Evolutionary conservation across 2,329 filamentous ascomycete genomes (phyloP), one percentile per base, ranked within the genome.

Genomic region (Sarocladiaceae sp.): DNA sequence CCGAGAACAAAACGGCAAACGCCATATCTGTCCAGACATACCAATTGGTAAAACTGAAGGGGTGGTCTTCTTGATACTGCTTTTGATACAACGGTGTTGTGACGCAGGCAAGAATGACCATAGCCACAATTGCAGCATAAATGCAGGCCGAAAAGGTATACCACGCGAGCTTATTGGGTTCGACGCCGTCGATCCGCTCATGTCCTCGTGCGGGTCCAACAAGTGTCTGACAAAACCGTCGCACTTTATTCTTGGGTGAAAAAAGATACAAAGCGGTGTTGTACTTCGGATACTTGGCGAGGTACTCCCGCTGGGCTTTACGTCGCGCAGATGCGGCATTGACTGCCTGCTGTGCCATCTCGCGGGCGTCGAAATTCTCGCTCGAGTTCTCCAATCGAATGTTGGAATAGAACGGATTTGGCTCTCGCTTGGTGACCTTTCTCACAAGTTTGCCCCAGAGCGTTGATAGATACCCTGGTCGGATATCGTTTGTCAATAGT

Each of bases 91-190:
- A 74, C 1, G 94, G 94, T 1, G 94, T 99, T 1, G 92, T 96
- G 49, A 97, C 78, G 64, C 93, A 99, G 26, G 94, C 94, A 50
- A 99, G 79, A 40, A 97, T 71, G n/a, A 99, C 94, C 95, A 99
- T 99, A 49, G 90, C 89, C 37, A 97, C 89, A 56, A 99, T 97
- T 13, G 90, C 88, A 22, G 87, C 84, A 66, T 99, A 99, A 52
- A 97, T 89, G 61, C 99, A 88, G 3, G 90, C 90, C 1, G 94
- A 97, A 66, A 97, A 96, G 1, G 83, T 76, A 65, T 96, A 97
- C 92, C 94, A 99, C 8, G 94, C 78, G 4, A 88, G 82, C 58
- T 90, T 91, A 59, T 94, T 93, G 0, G 94, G 94, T 55, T 91
- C 85, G 1, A 95, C 83, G 13, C 94, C 94, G 67, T 97, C 90